These are phyloP conservation scores for Colletotrichum sp. DNA, from an alignment of 2,329 filamentous ascomycete species.

Conservation along the genomic window DNA sequence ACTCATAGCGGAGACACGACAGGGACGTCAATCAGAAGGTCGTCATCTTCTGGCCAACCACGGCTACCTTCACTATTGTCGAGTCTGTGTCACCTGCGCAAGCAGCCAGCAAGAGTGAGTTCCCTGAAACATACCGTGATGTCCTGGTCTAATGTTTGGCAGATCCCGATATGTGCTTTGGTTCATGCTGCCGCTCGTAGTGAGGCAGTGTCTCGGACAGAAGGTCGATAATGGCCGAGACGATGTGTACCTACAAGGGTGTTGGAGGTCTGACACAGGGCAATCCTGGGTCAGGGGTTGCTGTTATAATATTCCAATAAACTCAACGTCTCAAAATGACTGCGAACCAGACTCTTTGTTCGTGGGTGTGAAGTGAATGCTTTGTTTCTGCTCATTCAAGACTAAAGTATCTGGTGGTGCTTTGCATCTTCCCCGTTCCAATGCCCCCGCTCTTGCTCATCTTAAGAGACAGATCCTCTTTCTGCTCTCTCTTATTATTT, in stretches of 20 bases:
- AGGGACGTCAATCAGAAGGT: neutral
- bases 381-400: neutral
- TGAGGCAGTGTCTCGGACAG: accelerated
- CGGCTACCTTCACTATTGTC: neutral
- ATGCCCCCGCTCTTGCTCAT: accelerated
- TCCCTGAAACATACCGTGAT: too few relatives aligned
- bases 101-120: neutral
- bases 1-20: neutral
- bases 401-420: neutral
- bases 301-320: too few relatives aligned
- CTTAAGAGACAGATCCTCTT: accelerated
- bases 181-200: neutral
- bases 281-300: too few relatives aligned
- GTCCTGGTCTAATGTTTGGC: neutral
- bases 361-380: too few relatives aligned
- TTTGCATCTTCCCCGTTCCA: neutral
- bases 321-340: too few relatives aligned
- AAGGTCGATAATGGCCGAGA: neutral
- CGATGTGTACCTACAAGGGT: too few relatives aligned
- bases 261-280: too few relatives aligned
- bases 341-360: too few relatives aligned
- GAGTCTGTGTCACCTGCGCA: neutral
- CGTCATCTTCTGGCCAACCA: neutral
- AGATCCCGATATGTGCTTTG: neutral
- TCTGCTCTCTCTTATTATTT: accelerated